phyloP scores from a whole-genome alignment of 768 basidiomycete species.

The Boletus reticuloceps region DNA sequence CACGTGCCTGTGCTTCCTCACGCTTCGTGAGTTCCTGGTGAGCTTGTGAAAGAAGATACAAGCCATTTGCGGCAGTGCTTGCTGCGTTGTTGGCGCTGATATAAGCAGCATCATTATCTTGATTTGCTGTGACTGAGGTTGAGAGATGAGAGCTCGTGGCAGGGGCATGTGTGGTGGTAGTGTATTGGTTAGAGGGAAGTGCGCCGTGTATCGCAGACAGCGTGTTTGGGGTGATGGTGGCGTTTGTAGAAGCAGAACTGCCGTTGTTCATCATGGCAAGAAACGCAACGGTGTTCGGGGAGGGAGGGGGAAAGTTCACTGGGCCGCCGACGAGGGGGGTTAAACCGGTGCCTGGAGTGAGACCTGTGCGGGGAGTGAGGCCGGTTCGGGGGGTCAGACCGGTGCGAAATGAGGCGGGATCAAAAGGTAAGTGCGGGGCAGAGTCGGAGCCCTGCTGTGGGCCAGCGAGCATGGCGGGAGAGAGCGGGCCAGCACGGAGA shows the following conservation, averaged over 20 bases:
- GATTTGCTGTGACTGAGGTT: conserved; percentile 34
- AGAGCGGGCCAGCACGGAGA: conserved; percentile 89
- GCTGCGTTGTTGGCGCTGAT: conserved; percentile 56
- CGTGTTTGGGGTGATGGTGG: conserved; percentile 62
- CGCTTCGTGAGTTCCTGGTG: conserved; percentile 95
- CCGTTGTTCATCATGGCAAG: conserved; percentile 84
- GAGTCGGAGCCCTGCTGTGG: conserved; percentile 55
- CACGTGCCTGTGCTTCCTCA: conserved; percentile 78
- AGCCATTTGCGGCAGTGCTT: conserved; percentile 79
- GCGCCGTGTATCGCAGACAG: conserved; percentile 68
- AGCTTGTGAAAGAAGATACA: conserved; percentile 91
- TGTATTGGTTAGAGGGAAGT: conserved; percentile 37
- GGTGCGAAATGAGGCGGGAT: conserved; percentile 72
- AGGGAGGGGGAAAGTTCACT: conserved; percentile 75
- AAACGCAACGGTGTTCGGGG: conserved; percentile 89
- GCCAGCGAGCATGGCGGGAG: conserved; percentile 93
- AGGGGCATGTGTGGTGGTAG: conserved; percentile 31
- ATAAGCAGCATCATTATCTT: conserved; percentile 32
- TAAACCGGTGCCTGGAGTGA: conserved; percentile 72
- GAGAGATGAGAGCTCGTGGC: conserved; percentile 35
- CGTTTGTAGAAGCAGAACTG: conserved; percentile 32
- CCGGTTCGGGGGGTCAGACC: conserved; percentile 87
- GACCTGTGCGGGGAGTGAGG: conserved; percentile 80
- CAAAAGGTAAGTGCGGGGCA: conserved; percentile 50
- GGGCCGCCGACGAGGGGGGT: conserved; percentile 79